These are phyloP conservation scores for Prosopis cineraria DNA, from an alignment of 306 rosid species.

Conservation along the genomic window DNA sequence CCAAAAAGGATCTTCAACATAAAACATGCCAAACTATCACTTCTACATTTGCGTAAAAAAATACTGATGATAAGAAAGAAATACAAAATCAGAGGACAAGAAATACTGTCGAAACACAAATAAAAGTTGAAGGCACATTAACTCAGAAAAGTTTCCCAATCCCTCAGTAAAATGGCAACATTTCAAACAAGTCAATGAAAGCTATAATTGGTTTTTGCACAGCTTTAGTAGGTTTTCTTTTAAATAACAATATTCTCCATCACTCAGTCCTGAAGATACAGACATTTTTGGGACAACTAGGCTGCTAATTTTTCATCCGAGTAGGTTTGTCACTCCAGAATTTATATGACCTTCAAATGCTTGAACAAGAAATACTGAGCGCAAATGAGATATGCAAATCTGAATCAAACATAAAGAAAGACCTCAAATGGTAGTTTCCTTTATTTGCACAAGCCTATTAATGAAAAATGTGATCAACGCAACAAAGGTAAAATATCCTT, in stretches of 20 bases:
- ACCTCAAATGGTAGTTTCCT: not conserved
- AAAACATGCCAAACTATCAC: not conserved
- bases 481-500: not conserved
- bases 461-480: not conserved
- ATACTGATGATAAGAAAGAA: not conserved
- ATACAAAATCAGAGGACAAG: not conserved
- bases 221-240: conserved; percentile 4
- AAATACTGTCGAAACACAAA: not conserved
- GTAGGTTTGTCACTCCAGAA: not conserved
- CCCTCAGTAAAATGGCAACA: not conserved
- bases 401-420: not conserved
- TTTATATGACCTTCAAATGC: not conserved
- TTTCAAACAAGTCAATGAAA: not conserved
- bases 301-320: not conserved
- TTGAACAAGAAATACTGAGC: conserved; percentile 4
- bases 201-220: conserved; percentile 25
- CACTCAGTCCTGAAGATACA: conserved; percentile 1
- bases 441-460: not conserved
- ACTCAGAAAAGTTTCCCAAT: not conserved
- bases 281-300: not conserved
- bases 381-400: not conserved
- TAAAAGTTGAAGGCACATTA: not conserved
- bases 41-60: not conserved
- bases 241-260: conserved; percentile 1
- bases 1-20: conserved; percentile 13